A percentile compares a stretch with the other conserved stretches of the same genome.
Evolutionary conservation across 2,329 filamentous ascomycete genomes (phyloP).

Genomic region (Tolypocladium tundrense): DNA sequence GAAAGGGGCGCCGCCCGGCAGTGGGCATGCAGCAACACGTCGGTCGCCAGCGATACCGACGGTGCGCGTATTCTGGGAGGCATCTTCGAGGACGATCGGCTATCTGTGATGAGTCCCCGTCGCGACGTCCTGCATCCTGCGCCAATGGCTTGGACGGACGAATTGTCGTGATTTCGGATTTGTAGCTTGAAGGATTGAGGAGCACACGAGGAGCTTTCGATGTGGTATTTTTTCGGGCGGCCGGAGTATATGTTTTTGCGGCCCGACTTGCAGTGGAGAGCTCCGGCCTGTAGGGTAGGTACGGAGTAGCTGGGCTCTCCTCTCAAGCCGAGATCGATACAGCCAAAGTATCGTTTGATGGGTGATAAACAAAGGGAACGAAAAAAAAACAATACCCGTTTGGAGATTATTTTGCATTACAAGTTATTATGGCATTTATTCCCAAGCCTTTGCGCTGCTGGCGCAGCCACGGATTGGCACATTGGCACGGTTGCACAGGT

Average conservation of each 20-base stretch:
- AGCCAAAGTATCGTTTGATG: not conserved
- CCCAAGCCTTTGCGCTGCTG: too few species aligned
- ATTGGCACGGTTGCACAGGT: too few species aligned
- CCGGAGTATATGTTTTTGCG: not conserved
- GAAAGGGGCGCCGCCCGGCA: conserved; percentile 7
- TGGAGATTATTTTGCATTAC: too few species aligned
- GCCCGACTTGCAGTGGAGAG: not conserved
- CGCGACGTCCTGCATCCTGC: not conserved
- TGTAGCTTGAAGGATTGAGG: not conserved
- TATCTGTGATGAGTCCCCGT: not conserved
- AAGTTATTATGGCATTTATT: too few species aligned
- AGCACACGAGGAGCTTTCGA: not conserved
- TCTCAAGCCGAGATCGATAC: not conserved
- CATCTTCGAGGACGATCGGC: conserved; percentile 1
- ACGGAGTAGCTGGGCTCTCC: too few species aligned
- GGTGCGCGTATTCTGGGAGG: conserved; percentile 13
- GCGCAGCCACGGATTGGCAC: too few species aligned
- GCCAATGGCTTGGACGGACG: not conserved
- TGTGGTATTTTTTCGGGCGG: not conserved
- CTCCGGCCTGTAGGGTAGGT: not conserved
- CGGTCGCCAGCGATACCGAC: conserved; percentile 18
- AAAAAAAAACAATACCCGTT: too few species aligned
- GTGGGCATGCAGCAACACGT: conserved; percentile 9
- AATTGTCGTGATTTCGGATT: not conserved
- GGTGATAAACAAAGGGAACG: not conserved